These are phyloP conservation scores for Xylaria sp. DNA, from an alignment of 2,329 filamentous ascomycete species.

Conservation along the genomic window DNA sequence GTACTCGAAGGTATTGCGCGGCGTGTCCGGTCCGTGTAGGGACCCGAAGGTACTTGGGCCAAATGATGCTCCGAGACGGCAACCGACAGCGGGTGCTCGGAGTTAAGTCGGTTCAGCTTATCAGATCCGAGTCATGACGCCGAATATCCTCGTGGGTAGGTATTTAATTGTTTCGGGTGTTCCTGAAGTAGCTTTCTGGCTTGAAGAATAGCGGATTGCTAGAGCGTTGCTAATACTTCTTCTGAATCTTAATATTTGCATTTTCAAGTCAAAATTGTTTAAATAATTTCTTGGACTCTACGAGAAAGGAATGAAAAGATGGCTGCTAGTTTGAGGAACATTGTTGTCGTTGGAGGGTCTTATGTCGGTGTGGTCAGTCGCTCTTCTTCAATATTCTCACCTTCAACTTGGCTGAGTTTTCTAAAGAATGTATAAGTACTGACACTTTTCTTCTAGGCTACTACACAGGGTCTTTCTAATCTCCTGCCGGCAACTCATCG, in stretches of 20 bases:
- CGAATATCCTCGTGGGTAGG: neutral
- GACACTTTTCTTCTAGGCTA: constrained; percentile 31
- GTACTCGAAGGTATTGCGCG: constrained; percentile 8
- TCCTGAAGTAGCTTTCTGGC: neutral
- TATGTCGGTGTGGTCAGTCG: constrained; percentile 49
- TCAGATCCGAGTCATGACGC: constrained; percentile 20
- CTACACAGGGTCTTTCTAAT: constrained; percentile 45
- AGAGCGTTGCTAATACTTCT: neutral
- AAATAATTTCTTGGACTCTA: neutral
- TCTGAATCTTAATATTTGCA: neutral
- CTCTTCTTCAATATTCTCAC: neutral
- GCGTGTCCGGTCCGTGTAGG: neutral
- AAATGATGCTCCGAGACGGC: constrained; percentile 8
- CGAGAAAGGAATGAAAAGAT: constrained; percentile 18
- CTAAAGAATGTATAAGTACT: neutral
- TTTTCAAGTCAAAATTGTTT: neutral
- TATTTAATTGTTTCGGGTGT: neutral
- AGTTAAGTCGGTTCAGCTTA: constrained; percentile 9
- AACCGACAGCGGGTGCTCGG: constrained; percentile 15
- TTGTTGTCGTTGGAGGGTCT: constrained; percentile 54
- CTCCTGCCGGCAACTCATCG: constrained; percentile 46
- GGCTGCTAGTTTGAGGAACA: constrained; percentile 41
- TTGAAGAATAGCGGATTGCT: neutral
- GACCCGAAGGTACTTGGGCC: constrained; percentile 4
- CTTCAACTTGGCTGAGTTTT: neutral